Base-by-base conservation (phyloP, 1,284 basidiomycete genomes). In the Ganoderma boninense region DNA sequence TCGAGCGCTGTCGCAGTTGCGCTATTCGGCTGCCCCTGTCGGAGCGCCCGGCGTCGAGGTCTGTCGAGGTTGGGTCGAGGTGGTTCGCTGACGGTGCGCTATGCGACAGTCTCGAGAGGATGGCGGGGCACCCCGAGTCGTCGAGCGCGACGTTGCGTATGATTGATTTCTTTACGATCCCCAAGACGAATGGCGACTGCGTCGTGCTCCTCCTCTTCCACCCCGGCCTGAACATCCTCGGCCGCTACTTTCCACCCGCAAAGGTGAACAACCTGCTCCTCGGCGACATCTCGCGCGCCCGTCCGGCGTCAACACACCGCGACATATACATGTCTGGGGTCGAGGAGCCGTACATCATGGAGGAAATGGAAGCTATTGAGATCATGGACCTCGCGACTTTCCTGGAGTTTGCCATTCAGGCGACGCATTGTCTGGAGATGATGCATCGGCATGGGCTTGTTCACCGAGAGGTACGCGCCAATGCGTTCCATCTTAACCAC, bases 371-470 rank as follows among this genome's bases (percentile, higher is more conserved):
- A 72, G 84, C 83, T 14, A 88, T 88, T 68, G 90, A 91, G 75
- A 87, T 91, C 64, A 92, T 93, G 89, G 91, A 93, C 79, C 81
- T 93, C 32, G 91, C 91, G 18, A 89, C 90, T 0, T 93, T 92
- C 77, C 82, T 93, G 7, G 91, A 93, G 90, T 92, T 93, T 76
- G 88, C 91, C 6, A 90, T 92, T 59, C 90, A 92, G 75, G 89
- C 91, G 4, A 92, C 91, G 1, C 87, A 89, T 74, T 92, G 91
- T 76, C 75, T 93, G 63, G 90, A 92, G 78, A 82, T 86, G 67
- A 83, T 92, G 75, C 91, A 93, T 77, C 86, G 86, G 87, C 89
- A 79, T 59, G 89, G 89, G 32, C 79, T 90, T 49, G 85, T 90
- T 26, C 91, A 93, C 78, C 85, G 91, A 67, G 91, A 93, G 87